Conservation (phyloP, 2,329 filamentous ascomycete genomes). For the Torrubiellomyces zombiae region DNA sequence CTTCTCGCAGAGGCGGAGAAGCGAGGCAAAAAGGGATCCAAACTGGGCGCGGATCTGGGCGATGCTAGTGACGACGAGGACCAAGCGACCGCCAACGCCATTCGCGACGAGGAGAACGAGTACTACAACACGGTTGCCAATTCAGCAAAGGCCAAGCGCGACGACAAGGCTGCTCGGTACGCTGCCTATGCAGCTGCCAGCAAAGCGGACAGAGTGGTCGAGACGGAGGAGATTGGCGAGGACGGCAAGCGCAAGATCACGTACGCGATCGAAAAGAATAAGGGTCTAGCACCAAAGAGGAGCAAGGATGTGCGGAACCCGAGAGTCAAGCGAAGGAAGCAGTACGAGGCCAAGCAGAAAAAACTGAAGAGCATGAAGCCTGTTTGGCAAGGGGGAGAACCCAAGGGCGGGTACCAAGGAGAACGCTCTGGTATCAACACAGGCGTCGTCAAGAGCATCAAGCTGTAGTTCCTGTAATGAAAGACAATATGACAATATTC, state of each 20-base stretch:
- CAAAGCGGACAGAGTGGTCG: slow-evolving; percentile 45
- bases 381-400: slow-evolving; percentile 72
- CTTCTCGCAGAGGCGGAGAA: slow-evolving; percentile 80
- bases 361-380: slow-evolving; percentile 78
- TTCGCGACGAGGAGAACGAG: slow-evolving; percentile 46
- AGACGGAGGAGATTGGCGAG: slow-evolving; percentile 52
- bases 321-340: slow-evolving; percentile 93
- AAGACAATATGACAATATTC: too few relatives aligned
- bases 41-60: slow-evolving; percentile 48
- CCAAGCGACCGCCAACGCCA: slow-evolving; percentile 30
- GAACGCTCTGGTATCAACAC: slow-evolving; percentile 93
- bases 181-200: slow-evolving; percentile 42
- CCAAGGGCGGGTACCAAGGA: slow-evolving; percentile 73
- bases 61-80: slow-evolving; percentile 56
- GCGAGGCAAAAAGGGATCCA: slow-evolving; percentile 51
- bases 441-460: slow-evolving; percentile 81
- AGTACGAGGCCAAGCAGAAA: slow-evolving; percentile 94
- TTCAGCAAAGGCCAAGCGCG: slow-evolving; percentile 50
- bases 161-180: slow-evolving; percentile 47
- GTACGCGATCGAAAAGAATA: slow-evolving; percentile 94
- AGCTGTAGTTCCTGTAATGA: too few relatives aligned
- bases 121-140: slow-evolving; percentile 85
- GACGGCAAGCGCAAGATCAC: slow-evolving; percentile 88
- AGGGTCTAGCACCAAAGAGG: slow-evolving; percentile 73
- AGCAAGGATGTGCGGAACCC: slow-evolving; percentile 94